phyloP scores from a whole-genome alignment of 2,329 filamentous ascomycete genomes.

The Chaetomium sp. region DNA sequence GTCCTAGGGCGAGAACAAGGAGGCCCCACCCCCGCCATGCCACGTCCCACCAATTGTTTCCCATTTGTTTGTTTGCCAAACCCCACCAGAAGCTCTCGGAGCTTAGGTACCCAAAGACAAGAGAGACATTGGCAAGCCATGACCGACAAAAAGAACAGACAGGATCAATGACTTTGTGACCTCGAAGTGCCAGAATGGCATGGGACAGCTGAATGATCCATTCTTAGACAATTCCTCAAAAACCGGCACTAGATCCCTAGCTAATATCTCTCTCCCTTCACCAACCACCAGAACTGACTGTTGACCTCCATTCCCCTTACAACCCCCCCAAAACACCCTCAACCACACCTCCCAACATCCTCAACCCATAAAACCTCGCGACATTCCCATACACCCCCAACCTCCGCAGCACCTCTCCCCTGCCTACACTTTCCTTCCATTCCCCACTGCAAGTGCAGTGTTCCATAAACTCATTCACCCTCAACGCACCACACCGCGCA shows the following conservation, averaged over 20 bases:
- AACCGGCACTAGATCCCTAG: background rate
- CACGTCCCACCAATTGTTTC: no score
- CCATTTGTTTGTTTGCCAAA: no score
- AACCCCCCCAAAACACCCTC: constrained; percentile 50
- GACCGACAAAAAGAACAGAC: no score
- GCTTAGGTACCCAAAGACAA: no score
- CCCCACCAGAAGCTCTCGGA: no score
- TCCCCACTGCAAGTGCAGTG: constrained; percentile 88
- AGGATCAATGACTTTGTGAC: no score
- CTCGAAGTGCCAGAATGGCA: no score
- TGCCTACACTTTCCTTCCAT: constrained; percentile 68
- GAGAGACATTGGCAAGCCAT: no score
- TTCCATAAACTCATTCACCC: constrained; percentile 91
- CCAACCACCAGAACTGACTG: background rate
- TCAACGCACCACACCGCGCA: constrained; percentile 59
- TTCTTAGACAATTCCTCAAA: no score
- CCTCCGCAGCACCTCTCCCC: constrained; percentile 56
- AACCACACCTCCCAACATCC: constrained; percentile 73
- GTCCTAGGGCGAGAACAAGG: background rate
- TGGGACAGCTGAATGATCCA: no score
- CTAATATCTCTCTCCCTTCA: background rate
- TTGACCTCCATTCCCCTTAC: constrained; percentile 23
- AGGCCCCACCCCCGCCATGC: background rate
- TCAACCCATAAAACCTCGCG: constrained; percentile 70
- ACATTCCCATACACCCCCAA: constrained; percentile 68